These are phyloP conservation scores for Leptographium flavum DNA, from an alignment of 2,329 filamentous ascomycete species.

Conservation along the genomic window DNA sequence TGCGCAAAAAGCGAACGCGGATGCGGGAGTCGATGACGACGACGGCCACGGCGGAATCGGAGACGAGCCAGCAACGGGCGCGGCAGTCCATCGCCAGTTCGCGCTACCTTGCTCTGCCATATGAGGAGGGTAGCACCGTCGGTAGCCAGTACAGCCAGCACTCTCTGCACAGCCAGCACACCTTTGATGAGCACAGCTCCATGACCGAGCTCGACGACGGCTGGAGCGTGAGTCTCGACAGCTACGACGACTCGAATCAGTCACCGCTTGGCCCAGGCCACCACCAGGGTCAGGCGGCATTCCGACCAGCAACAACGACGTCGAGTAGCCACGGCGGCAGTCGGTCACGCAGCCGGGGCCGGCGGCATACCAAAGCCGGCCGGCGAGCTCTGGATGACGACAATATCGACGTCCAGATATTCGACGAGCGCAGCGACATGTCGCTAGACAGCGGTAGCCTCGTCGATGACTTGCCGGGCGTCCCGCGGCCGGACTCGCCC, in stretches of 20 bases:
- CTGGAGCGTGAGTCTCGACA: slow-evolving; percentile 8
- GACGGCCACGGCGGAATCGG: slow-evolving; percentile 17
- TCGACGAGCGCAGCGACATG: not conserved
- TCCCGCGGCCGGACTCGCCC: slow-evolving; percentile 20
- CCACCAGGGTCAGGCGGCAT: not conserved
- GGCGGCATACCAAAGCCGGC: too few species aligned
- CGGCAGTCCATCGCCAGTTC: slow-evolving; percentile 1
- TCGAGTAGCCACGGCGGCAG: too few species aligned
- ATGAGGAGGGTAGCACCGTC: slow-evolving; percentile 5
- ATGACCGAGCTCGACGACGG: slow-evolving; percentile 14
- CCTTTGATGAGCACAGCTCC: slow-evolving; percentile 13
- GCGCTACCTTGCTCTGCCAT: slow-evolving; percentile 4
- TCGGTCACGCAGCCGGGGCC: too few species aligned
- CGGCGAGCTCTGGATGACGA: too few species aligned
- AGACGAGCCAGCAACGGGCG: slow-evolving; percentile 14
- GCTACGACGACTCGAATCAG: slow-evolving; percentile 6
- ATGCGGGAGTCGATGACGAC: slow-evolving; percentile 34
- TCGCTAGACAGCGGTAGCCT: not conserved
- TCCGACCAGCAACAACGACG: too few species aligned
- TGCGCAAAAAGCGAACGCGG: slow-evolving; percentile 40
- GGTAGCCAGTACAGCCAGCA: not conserved
- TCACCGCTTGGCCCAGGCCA: not conserved
- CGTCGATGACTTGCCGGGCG: slow-evolving; percentile 3
- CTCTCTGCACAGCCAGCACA: too few species aligned
- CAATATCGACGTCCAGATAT: slow-evolving; percentile 1